Evolutionary conservation across 129 eudicot genomes (phyloP).

Genomic region (Kitagawia praeruptora): DNA sequence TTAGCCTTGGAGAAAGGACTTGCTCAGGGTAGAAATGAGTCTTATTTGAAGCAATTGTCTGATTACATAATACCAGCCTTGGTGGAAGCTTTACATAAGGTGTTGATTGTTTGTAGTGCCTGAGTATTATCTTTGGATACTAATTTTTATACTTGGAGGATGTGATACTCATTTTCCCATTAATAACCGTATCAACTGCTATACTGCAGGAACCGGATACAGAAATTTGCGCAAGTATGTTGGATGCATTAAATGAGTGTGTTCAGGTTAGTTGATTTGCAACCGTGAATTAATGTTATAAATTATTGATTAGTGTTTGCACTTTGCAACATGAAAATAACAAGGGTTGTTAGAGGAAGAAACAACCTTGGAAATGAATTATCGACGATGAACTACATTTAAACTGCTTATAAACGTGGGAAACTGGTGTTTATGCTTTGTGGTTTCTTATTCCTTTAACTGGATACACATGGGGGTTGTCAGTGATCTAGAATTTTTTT

Average conservation of each 20-base stretch:
- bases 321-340: not conserved
- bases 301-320: not conserved
- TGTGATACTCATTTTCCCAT: constrained; percentile 12
- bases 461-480: not conserved
- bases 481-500: not conserved
- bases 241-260: constrained; percentile 91
- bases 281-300: not conserved
- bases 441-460: not conserved
- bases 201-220: constrained; percentile 92
- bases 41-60: constrained; percentile 88
- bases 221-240: constrained; percentile 88
- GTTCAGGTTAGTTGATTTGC: constrained; percentile 58
- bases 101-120: constrained; percentile 10
- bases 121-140: not conserved
- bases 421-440: no score
- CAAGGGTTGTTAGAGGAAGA: not conserved
- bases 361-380: not conserved
- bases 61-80: constrained; percentile 87
- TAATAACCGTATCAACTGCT: not conserved
- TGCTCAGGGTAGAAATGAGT: constrained; percentile 90
- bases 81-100: constrained; percentile 98
- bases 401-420: not conserved
- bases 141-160: not conserved
- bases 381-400: not conserved
- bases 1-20: constrained; percentile 96